These are phyloP conservation scores for Phaseolus coccineus DNA, from an alignment of 331 rosid genomes.

Conservation along the genomic window DNA sequence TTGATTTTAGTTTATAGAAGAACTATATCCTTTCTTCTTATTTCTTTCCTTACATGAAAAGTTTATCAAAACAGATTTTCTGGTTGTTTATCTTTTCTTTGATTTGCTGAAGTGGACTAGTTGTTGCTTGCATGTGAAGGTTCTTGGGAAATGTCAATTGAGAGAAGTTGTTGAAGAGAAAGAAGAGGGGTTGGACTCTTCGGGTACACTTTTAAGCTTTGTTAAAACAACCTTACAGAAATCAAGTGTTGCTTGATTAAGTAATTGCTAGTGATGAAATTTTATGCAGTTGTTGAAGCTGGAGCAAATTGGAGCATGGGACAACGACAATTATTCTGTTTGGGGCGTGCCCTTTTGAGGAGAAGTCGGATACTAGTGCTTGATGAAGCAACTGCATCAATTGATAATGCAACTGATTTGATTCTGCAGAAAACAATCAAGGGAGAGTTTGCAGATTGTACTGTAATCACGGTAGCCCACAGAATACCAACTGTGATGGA, in stretches of 20 bases:
- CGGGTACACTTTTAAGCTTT: background rate
- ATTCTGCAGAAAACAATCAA: slow-evolving; percentile 75
- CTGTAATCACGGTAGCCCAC: slow-evolving; percentile 77
- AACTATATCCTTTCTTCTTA: background rate
- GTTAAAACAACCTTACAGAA: background rate
- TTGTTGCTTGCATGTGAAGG: background rate
- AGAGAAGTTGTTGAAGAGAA: slow-evolving; percentile 9
- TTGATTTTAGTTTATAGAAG: background rate
- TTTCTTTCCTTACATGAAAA: background rate
- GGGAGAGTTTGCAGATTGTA: slow-evolving; percentile 64
- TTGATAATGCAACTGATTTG: slow-evolving; percentile 57
- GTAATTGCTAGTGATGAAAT: background rate
- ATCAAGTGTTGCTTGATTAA: background rate
- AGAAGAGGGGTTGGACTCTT: slow-evolving; percentile 7
- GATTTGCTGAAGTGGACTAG: background rate
- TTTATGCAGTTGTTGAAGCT: slow-evolving; percentile 52
- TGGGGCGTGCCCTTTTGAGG: slow-evolving; percentile 78
- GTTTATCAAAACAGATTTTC: background rate
- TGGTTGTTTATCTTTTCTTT: background rate
- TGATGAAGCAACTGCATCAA: slow-evolving; percentile 25
- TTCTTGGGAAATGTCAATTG: slow-evolving; percentile 10
- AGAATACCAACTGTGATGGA: slow-evolving; percentile 87
- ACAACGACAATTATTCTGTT: slow-evolving; percentile 70
- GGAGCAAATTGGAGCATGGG: slow-evolving; percentile 93
- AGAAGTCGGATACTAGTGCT: slow-evolving; percentile 73